Percentiles rank a stretch among this genome's conserved stretches.
Conservation (phyloP, 2,329 filamentous ascomycete species). For the Ophioceras dolichostomum region DNA sequence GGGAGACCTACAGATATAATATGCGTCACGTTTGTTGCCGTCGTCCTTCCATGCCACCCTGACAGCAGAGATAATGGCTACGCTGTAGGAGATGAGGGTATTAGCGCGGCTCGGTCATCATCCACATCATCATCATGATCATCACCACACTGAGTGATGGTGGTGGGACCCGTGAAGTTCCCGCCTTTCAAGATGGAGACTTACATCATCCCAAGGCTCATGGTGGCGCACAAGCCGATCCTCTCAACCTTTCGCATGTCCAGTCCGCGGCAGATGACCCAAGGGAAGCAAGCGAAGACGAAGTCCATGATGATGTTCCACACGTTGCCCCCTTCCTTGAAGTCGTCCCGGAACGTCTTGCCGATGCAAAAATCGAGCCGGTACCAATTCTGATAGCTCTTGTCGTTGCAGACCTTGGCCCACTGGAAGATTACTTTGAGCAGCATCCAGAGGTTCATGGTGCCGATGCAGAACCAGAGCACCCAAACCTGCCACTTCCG, state of each 20-base stretch:
- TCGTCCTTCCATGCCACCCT: slow-evolving; percentile 35
- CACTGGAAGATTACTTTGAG: slow-evolving; percentile 35
- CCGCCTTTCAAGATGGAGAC: no score
- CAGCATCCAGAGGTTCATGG: slow-evolving; percentile 36
- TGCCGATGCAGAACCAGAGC: slow-evolving; percentile 34
- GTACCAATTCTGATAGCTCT: slow-evolving; percentile 31
- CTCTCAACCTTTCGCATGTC: slow-evolving; percentile 36
- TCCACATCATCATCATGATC: no score
- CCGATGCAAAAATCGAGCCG: slow-evolving; percentile 31
- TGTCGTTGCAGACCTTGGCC: slow-evolving; percentile 29
- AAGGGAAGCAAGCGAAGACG: slow-evolving; percentile 34
- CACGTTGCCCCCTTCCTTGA: slow-evolving; percentile 36
- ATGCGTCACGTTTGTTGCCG: slow-evolving; percentile 29
- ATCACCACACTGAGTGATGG: no score
- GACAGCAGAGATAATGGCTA: slow-evolving; percentile 34
- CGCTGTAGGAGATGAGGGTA: slow-evolving; percentile 15
- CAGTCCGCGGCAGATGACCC: slow-evolving; percentile 33
- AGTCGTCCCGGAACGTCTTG: slow-evolving; percentile 22
- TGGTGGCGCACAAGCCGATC: slow-evolving; percentile 33
- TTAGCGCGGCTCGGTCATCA: not conserved
- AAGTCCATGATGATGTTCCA: slow-evolving; percentile 32
- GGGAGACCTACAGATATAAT: slow-evolving; percentile 28
- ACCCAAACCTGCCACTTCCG: slow-evolving; percentile 27
- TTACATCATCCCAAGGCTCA: slow-evolving; percentile 36
- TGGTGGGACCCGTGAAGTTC: no score